A percentile compares a stretch with the other conserved stretches of the same genome.
Evolutionary conservation across 768 basidiomycete species (phyloP).

Genomic region (Ephemerocybe angulata): DNA sequence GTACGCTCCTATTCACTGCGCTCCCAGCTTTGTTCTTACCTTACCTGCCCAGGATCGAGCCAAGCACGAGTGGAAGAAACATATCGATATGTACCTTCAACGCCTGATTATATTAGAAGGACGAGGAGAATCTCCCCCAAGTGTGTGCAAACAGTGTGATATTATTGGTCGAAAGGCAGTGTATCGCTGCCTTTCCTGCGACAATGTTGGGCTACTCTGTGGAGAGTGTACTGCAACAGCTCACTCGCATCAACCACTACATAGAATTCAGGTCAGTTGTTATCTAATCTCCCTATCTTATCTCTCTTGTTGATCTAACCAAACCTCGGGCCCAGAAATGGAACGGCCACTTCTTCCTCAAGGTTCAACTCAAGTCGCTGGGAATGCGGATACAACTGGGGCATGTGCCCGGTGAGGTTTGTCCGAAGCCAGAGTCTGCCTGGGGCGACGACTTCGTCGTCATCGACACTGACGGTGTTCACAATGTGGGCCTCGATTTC

Average conservation of each 20-base stretch:
- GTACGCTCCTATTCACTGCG: too few species aligned
- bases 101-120: too few species aligned
- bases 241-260: not conserved
- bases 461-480: conserved; percentile 24
- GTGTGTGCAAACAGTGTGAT: too few species aligned
- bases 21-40: too few species aligned
- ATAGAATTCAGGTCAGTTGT: not conserved
- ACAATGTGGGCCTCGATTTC: conserved; percentile 25
- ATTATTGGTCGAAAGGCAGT: too few species aligned
- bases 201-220: not conserved
- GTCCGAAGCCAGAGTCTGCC: conserved; percentile 11
- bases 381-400: not conserved
- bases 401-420: conserved; percentile 5
- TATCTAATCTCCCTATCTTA: not conserved
- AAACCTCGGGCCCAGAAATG: not conserved
- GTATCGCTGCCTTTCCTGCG: not conserved
- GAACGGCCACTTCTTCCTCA: not conserved
- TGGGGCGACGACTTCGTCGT: conserved; percentile 22
- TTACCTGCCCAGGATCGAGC: too few species aligned
- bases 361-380: not conserved
- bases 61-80: too few species aligned
- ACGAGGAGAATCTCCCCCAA: too few species aligned
- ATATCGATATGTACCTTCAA: too few species aligned
- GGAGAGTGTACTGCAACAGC: not conserved
- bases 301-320: not conserved